phyloP scores from a whole-genome alignment of 768 basidiomycete genomes.

The Hypsizygus marmoreus region DNA sequence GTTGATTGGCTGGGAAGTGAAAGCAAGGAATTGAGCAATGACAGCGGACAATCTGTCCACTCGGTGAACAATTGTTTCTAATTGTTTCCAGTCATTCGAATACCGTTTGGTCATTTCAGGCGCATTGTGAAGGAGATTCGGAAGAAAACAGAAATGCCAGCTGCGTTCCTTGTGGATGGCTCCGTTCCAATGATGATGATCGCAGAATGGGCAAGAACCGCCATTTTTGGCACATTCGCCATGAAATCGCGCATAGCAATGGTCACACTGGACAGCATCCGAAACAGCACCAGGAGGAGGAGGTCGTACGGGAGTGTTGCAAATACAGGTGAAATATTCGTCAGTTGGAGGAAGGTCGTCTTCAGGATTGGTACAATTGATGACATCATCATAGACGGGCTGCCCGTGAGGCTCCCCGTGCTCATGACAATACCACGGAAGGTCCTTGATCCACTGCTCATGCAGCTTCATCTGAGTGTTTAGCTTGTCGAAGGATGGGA shows the following conservation, averaged over 20 bases:
- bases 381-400: slow-evolving; percentile 70
- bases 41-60: slow-evolving; percentile 72
- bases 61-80: slow-evolving; percentile 79
- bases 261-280: slow-evolving; percentile 89
- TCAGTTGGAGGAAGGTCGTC: slow-evolving; percentile 80
- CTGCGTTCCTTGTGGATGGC: slow-evolving; percentile 79
- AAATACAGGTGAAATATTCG: slow-evolving; percentile 87
- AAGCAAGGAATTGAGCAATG: slow-evolving; percentile 81
- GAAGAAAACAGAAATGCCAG: slow-evolving; percentile 83
- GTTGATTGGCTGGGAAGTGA: slow-evolving; percentile 66
- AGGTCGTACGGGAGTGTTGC: slow-evolving; percentile 72
- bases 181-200: slow-evolving; percentile 91
- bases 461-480: slow-evolving; percentile 69
- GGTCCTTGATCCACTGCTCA: slow-evolving; percentile 67
- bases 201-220: slow-evolving; percentile 91
- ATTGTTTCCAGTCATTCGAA: slow-evolving; percentile 77
- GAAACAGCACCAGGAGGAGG: slow-evolving; percentile 74
- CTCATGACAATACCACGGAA: slow-evolving; percentile 79
- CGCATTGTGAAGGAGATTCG: slow-evolving; percentile 68
- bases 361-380: slow-evolving; percentile 72
- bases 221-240: slow-evolving; percentile 83
- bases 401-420: slow-evolving; percentile 67
- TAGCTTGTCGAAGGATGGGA: slow-evolving; percentile 74
- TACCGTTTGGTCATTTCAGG: slow-evolving; percentile 79
- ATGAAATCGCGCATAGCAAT: slow-evolving; percentile 86